These are phyloP conservation scores for Ceratobasidium sp. DNA, from an alignment of 1,284 basidiomycete genomes.

Conservation along the genomic window DNA sequence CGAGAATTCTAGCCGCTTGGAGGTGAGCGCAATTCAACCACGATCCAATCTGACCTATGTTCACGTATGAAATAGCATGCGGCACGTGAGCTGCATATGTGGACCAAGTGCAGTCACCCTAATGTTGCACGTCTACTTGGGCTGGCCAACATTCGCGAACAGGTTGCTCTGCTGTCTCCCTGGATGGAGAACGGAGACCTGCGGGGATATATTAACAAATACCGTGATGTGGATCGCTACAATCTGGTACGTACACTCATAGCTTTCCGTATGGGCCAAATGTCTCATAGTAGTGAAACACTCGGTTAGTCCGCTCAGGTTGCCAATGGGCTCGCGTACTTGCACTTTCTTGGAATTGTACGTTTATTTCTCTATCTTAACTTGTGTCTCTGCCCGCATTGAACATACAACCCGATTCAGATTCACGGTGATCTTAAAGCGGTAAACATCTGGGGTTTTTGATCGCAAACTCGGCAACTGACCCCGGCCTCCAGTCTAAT, in stretches of 20 bases:
- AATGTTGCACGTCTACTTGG: background rate
- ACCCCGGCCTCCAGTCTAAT: too few species aligned
- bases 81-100: conserved; percentile 8
- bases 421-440: conserved; percentile 19
- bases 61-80: background rate
- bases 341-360: background rate
- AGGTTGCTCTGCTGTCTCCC: conserved; percentile 14
- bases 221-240: conserved; percentile 9
- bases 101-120: conserved; percentile 15
- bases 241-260: conserved; percentile 4
- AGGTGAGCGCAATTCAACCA: too few species aligned
- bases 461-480: too few species aligned
- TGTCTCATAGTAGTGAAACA: too few species aligned
- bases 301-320: background rate
- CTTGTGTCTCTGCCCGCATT: background rate
- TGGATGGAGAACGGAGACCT: conserved; percentile 21
- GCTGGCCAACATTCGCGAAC: background rate
- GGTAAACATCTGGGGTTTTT: background rate
- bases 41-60: too few species aligned
- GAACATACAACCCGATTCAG: background rate
- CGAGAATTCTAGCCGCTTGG: too few species aligned
- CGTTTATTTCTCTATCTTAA: background rate
- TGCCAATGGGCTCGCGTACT: background rate
- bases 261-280: background rate
- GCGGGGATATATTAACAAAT: background rate